phyloP scores from a whole-genome alignment of 2,329 filamentous ascomycete genomes.

The Colletotrichum truncatum region DNA sequence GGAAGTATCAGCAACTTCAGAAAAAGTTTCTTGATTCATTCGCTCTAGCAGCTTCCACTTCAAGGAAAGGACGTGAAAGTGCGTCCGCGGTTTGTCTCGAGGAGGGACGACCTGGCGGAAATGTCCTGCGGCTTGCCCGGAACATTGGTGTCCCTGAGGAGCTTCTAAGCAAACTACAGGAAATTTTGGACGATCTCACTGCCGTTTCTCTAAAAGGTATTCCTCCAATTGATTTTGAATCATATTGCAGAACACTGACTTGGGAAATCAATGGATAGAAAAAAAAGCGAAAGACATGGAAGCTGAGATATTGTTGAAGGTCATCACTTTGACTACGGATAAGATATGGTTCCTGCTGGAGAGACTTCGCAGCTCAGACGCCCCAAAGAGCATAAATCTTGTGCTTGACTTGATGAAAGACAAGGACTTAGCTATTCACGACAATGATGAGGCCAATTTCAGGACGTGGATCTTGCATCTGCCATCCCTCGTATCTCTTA shows the following conservation, averaged over 20 bases:
- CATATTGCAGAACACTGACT: background rate
- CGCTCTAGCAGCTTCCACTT: constrained; percentile 40
- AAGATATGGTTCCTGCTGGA: no score
- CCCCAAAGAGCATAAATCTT: background rate
- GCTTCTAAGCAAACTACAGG: background rate
- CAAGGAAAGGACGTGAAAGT: constrained; percentile 32
- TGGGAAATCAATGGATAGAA: no score
- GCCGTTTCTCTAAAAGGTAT: background rate
- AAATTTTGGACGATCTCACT: constrained; percentile 29
- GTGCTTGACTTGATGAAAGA: background rate
- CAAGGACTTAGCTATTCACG: background rate
- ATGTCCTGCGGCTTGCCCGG: constrained; percentile 38
- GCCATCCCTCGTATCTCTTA: background rate
- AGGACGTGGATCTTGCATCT: background rate
- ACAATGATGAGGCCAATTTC: background rate
- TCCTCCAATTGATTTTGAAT: background rate
- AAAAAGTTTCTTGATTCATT: constrained; percentile 45
- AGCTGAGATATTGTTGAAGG: no score
- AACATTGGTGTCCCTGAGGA: constrained; percentile 35
- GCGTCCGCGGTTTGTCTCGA: constrained; percentile 43
- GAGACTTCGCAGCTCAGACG: background rate
- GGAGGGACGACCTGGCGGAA: constrained; percentile 33
- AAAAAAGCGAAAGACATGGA: no score
- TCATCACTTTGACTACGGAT: no score
- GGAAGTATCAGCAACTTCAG: constrained; percentile 30